These are phyloP conservation scores for Penicillium sp. DNA, from an alignment of 2,329 filamentous ascomycete genomes.

Conservation along the genomic window DNA sequence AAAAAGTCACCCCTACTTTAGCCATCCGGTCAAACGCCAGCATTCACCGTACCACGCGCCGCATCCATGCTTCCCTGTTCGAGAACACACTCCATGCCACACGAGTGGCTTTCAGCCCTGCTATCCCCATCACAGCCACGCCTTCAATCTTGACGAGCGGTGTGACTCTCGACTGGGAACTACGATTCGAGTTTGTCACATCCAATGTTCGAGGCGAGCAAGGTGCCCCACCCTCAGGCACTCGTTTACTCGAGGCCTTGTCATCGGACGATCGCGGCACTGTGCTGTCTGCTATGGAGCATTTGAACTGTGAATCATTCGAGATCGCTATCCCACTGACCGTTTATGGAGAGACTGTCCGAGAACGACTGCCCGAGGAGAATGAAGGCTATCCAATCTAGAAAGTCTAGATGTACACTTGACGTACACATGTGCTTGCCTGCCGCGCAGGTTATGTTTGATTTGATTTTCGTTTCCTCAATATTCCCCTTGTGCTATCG, in stretches of 20 bases:
- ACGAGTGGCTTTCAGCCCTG: slow-evolving; percentile 74
- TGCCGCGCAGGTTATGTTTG: slow-evolving; percentile 6
- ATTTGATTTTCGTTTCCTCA: slow-evolving; percentile 9
- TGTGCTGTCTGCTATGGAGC: slow-evolving; percentile 73
- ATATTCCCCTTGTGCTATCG: slow-evolving; percentile 13
- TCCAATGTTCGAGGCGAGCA: slow-evolving; percentile 50
- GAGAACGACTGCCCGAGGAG: slow-evolving; percentile 40
- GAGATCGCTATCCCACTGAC: slow-evolving; percentile 81
- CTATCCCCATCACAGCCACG: slow-evolving; percentile 78
- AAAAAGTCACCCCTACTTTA: slow-evolving; percentile 75
- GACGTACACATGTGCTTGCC: neutral
- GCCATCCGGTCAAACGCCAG: slow-evolving; percentile 82
- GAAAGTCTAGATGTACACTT: slow-evolving; percentile 1
- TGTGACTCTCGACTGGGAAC: slow-evolving; percentile 80
- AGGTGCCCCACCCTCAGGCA: slow-evolving; percentile 35
- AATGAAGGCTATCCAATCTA: slow-evolving; percentile 41
- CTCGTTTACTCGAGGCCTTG: slow-evolving; percentile 71
- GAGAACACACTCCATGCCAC: slow-evolving; percentile 81
- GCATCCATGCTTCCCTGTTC: slow-evolving; percentile 71
- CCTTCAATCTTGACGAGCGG: slow-evolving; percentile 91
- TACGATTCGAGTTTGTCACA: slow-evolving; percentile 90
- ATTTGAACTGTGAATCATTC: slow-evolving; percentile 80
- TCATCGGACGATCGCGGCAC: slow-evolving; percentile 75
- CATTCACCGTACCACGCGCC: slow-evolving; percentile 81
- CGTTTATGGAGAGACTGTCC: slow-evolving; percentile 64